Percentiles rank a stretch among this genome's conserved stretches.
Evolutionary conservation across 108 stramenopile genomes (phyloP).

Genomic region (Pinguiococcus pyrenoidosus): DNA sequence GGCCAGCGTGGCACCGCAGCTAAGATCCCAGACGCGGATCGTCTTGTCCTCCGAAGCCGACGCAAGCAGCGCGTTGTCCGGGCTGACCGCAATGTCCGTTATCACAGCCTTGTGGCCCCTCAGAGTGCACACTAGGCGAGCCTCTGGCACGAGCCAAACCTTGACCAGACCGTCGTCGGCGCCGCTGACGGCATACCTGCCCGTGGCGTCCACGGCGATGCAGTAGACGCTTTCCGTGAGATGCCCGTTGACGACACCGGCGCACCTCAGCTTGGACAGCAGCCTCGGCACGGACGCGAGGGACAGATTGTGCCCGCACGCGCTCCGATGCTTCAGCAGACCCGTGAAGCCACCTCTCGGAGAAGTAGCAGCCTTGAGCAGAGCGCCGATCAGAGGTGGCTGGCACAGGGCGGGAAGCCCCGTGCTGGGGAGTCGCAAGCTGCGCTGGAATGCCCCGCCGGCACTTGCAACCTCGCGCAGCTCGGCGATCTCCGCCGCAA

Average conservation of each 20-base stretch:
- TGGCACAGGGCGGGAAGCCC: background rate
- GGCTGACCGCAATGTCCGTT: conserved; percentile 69
- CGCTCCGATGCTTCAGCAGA: background rate
- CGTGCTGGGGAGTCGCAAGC: background rate
- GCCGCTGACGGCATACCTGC: conserved; percentile 79
- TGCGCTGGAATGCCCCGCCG: too few species aligned
- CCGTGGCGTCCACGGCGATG: conserved; percentile 67
- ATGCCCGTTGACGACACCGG: conserved; percentile 51
- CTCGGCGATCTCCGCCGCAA: too few species aligned
- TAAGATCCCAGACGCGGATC: conserved; percentile 68
- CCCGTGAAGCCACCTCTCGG: background rate
- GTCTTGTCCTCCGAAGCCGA: conserved; percentile 67
- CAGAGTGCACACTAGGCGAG: conserved; percentile 57
- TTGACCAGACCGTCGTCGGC: conserved; percentile 81
- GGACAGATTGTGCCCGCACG: background rate
- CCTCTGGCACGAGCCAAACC: conserved; percentile 57
- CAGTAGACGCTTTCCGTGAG: conserved; percentile 68
- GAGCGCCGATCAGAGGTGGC: conserved; percentile 1
- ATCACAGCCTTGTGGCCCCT: conserved; percentile 82
- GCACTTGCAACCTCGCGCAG: too few species aligned
- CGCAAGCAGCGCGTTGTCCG: conserved; percentile 75
- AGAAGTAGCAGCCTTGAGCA: background rate
- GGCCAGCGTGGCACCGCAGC: conserved; percentile 59
- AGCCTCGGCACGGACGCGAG: background rate
- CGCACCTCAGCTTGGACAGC: background rate